Percentiles rank a stretch among this genome's conserved stretches.
Evolutionary conservation across 2,329 filamentous ascomycete species (phyloP).

Genomic region (Aureobasidium zeae): DNA sequence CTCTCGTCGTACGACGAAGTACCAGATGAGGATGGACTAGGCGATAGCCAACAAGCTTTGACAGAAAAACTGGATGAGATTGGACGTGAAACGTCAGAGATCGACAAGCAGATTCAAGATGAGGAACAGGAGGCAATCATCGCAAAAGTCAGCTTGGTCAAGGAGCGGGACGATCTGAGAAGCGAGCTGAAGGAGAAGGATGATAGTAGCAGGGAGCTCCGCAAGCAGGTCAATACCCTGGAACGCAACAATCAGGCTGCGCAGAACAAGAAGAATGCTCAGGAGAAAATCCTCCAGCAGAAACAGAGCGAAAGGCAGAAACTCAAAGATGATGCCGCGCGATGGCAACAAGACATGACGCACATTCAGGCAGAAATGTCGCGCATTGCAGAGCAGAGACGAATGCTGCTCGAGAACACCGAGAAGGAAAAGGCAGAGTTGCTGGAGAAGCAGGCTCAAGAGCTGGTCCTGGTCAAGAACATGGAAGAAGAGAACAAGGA

Average conservation of each 20-base stretch:
- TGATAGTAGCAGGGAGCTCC: constrained; percentile 75
- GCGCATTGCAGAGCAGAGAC: constrained; percentile 35
- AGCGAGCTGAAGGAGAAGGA: constrained; percentile 80
- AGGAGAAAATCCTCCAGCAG: constrained; percentile 61
- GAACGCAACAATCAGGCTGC: constrained; percentile 74
- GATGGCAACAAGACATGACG: constrained; percentile 57
- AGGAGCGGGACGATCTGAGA: constrained; percentile 70
- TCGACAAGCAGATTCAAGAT: constrained; percentile 58
- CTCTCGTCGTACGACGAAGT: constrained; percentile 28
- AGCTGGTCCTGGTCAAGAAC: constrained; percentile 43
- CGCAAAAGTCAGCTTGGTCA: constrained; percentile 46
- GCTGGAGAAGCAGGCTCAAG: constrained; percentile 34
- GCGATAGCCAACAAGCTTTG: constrained; percentile 64
- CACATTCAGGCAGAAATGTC: constrained; percentile 43
- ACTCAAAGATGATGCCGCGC: constrained; percentile 58
- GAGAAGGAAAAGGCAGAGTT: constrained; percentile 35
- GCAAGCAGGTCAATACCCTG: constrained; percentile 67
- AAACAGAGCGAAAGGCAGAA: constrained; percentile 61
- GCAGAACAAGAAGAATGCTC: constrained; percentile 68
- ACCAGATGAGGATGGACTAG: constrained; percentile 45
- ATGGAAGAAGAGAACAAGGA: constrained; percentile 67
- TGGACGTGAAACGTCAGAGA: constrained; percentile 73
- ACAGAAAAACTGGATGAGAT: constrained; percentile 73
- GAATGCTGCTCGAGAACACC: constrained; percentile 27
- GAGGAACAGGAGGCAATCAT: constrained; percentile 44